phyloP scores from a whole-genome alignment of 2,329 filamentous ascomycete genomes.

The Aspergillus aculeatus region DNA sequence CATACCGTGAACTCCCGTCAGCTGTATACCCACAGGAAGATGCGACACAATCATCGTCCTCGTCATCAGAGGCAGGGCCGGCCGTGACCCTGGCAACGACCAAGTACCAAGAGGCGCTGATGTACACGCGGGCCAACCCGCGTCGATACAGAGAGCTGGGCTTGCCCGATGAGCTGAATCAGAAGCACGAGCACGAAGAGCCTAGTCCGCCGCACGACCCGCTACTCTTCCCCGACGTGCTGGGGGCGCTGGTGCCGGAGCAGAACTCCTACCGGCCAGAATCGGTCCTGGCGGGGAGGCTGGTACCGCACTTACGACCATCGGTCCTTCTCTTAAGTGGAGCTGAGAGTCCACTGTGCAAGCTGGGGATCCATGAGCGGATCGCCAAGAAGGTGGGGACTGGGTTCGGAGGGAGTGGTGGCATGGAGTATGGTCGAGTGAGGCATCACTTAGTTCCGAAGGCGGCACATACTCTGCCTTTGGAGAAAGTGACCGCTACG shows the following conservation, averaged over 20 bases:
- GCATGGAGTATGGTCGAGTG: constrained; percentile 52
- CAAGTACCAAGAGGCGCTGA: constrained; percentile 17
- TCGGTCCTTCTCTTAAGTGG: constrained; percentile 5
- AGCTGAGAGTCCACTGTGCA: constrained; percentile 23
- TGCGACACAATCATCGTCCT: not conserved
- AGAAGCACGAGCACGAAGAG: not conserved
- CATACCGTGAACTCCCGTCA: not conserved
- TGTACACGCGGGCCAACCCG: constrained; percentile 31
- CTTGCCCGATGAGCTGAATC: constrained; percentile 20
- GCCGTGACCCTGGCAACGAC: constrained; percentile 1
- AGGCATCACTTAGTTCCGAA: constrained; percentile 22
- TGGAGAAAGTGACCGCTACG: constrained; percentile 27
- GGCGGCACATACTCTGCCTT: constrained; percentile 25
- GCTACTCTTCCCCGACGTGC: constrained; percentile 11
- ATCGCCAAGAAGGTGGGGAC: constrained; percentile 31
- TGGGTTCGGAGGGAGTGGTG: constrained; percentile 33
- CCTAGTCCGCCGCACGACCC: constrained; percentile 9
- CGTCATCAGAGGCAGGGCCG: not conserved
- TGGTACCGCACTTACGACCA: constrained; percentile 12
- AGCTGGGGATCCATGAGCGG: constrained; percentile 22
- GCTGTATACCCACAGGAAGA: not conserved
- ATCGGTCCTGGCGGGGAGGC: constrained; percentile 6
- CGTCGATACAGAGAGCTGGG: constrained; percentile 28
- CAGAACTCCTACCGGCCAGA: constrained; percentile 11
- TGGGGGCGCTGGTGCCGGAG: not conserved